These are phyloP conservation scores for Paraurostyla sp. DNA, from an alignment of 73 alveolate species.

Conservation along the genomic window DNA sequence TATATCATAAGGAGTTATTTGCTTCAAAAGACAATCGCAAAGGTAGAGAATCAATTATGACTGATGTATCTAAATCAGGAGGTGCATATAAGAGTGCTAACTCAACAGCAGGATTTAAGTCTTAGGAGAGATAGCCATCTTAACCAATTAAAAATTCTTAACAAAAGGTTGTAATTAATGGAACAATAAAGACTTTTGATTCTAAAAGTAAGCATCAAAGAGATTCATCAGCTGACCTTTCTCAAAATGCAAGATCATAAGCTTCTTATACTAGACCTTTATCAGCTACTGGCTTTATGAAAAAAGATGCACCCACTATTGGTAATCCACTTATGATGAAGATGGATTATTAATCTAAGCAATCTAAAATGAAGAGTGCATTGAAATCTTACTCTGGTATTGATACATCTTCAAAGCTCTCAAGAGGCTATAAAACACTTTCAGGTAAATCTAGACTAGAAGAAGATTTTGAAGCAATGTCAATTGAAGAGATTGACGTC, in stretches of 20 bases:
- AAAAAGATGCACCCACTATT: conserved; percentile 63
- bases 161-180: not conserved
- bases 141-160: not conserved
- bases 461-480: conserved; percentile 61
- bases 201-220: not conserved
- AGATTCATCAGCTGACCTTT: not conserved
- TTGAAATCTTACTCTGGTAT: conserved; percentile 44
- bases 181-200: not conserved
- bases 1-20: too few relatives aligned
- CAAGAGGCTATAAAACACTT: conserved; percentile 21
- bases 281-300: conserved; percentile 41
- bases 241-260: not conserved
- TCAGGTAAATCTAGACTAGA: conserved; percentile 55
- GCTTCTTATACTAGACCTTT: conserved; percentile 24
- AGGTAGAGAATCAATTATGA: too few relatives aligned
- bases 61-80: too few relatives aligned
- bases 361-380: conserved; percentile 1
- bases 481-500: conserved; percentile 64
- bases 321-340: conserved; percentile 61
- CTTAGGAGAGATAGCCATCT: too few relatives aligned
- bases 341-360: conserved; percentile 24
- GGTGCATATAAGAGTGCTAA: too few relatives aligned
- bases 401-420: conserved; percentile 9
- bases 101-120: too few relatives aligned
- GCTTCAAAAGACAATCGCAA: too few relatives aligned